Evolutionary conservation across 179 eudicot genomes (phyloP).

Genomic region (Camellia oleifera): DNA sequence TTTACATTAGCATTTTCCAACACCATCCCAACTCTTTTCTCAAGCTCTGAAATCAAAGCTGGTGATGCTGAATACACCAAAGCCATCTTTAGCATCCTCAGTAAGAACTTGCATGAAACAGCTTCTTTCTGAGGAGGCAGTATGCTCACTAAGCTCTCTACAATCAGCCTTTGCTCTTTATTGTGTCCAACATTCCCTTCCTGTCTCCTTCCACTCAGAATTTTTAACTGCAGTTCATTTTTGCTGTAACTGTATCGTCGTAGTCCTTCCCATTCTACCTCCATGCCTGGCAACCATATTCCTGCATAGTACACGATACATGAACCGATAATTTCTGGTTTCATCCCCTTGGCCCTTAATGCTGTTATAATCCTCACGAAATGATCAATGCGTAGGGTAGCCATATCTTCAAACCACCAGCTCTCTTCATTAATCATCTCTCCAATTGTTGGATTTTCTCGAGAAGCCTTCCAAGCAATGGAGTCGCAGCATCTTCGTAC

Average conservation of each 20-base stretch:
- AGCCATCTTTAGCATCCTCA: constrained; percentile 63
- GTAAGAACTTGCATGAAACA: constrained; percentile 77
- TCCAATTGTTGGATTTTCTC: constrained; percentile 75
- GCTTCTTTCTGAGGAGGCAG: constrained; percentile 76
- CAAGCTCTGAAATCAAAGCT: constrained; percentile 80
- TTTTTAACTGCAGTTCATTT: constrained; percentile 39
- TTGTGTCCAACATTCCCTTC: constrained; percentile 42
- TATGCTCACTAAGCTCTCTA: constrained; percentile 83
- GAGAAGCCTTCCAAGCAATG: constrained; percentile 83
- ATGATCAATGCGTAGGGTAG: constrained; percentile 74
- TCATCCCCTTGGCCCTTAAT: constrained; percentile 72
- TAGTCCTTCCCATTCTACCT: constrained; percentile 22
- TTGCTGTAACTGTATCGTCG: constrained; percentile 33
- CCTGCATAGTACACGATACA: constrained; percentile 62
- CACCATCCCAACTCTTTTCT: constrained; percentile 88
- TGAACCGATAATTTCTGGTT: constrained; percentile 68
- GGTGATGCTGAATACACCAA: constrained; percentile 70
- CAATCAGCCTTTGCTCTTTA: constrained; percentile 82
- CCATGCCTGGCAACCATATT: constrained; percentile 68
- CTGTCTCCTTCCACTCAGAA: constrained; percentile 34
- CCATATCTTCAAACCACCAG: constrained; percentile 93
- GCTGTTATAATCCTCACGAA: constrained; percentile 81
- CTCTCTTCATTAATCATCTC: constrained; percentile 30
- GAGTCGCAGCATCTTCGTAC: constrained; percentile 89
- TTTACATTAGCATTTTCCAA: constrained; percentile 69